Percentiles rank a stretch among this genome's conserved stretches.
Evolutionary conservation across 331 rosid species (phyloP).

Genomic region (Quercus lobata): DNA sequence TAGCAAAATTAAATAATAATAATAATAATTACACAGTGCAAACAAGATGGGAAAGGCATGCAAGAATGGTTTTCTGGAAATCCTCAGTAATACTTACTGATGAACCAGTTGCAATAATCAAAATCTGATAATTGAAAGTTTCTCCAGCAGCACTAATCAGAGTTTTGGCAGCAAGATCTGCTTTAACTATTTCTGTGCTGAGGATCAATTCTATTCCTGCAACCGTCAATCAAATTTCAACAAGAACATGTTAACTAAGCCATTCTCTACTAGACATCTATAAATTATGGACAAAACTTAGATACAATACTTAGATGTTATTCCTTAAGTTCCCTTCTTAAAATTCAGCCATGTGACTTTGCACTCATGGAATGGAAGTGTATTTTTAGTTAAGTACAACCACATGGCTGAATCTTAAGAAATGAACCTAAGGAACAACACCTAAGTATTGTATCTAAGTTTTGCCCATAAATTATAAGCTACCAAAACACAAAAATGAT

Average conservation of each 20-base stretch:
- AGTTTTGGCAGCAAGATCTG: constrained; percentile 66
- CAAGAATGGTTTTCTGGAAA: constrained; percentile 1
- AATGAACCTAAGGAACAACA: no score
- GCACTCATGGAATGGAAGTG: no score
- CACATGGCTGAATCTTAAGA: no score
- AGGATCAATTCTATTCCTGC: constrained; percentile 87
- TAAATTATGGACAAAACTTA: neutral
- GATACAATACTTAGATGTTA: no score
- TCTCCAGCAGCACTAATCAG: constrained; percentile 70
- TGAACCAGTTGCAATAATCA: constrained; percentile 92
- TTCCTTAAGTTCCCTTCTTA: no score
- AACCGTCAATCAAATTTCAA: constrained; percentile 24
- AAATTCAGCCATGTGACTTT: no score
- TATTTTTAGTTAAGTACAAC: no score
- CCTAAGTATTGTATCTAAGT: no score
- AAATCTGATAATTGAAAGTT: constrained; percentile 57
- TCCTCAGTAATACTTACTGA: constrained; percentile 45
- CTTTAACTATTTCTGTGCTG: constrained; percentile 84
- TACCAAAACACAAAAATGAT: neutral
- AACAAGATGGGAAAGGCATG: neutral
- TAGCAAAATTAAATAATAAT: neutral
- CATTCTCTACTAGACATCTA: neutral
- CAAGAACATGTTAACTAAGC: constrained; percentile 9
- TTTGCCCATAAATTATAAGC: neutral
- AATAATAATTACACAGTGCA: neutral